Conservation (phyloP, 192 early-diverging fungal genomes). For the Linnemannia hyalina region DNA sequence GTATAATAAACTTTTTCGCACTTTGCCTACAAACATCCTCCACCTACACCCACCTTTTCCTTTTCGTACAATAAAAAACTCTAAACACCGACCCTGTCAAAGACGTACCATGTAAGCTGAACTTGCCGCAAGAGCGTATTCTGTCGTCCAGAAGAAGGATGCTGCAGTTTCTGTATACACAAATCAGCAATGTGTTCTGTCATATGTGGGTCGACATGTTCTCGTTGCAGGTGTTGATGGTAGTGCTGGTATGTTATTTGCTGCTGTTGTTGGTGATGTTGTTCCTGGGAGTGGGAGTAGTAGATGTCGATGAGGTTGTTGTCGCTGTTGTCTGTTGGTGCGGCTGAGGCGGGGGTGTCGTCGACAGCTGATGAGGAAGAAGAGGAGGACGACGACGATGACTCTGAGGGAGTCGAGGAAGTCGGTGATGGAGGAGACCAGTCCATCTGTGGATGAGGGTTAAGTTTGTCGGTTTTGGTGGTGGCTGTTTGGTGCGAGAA, state of each 20-base stretch:
- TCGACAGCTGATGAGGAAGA: background rate
- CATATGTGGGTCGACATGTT: conserved; percentile 25
- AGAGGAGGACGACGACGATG: background rate
- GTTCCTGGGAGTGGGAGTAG: background rate
- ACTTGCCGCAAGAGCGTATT: conserved; percentile 29
- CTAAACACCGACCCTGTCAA: background rate
- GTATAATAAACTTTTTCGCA: background rate
- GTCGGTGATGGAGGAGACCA: background rate
- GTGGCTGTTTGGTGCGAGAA: background rate
- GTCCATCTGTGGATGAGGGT: background rate
- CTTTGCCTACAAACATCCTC: too few relatives aligned
- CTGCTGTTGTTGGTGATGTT: background rate
- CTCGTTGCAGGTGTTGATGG: conserved; percentile 7
- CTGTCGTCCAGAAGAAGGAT: conserved; percentile 25
- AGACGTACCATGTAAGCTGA: conserved; percentile 35
- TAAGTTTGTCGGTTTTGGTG: background rate
- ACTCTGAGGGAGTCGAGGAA: background rate
- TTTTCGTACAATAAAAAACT: too few relatives aligned
- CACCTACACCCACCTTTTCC: background rate
- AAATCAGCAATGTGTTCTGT: conserved; percentile 34
- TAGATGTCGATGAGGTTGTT: background rate
- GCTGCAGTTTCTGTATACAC: conserved; percentile 36
- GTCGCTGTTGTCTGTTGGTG: background rate
- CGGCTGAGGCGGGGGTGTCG: background rate
- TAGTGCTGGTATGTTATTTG: background rate